These are phyloP conservation scores for Maudiozyma turicensis DNA, from an alignment of 805 yeast genomes.

Conservation along the genomic window DNA sequence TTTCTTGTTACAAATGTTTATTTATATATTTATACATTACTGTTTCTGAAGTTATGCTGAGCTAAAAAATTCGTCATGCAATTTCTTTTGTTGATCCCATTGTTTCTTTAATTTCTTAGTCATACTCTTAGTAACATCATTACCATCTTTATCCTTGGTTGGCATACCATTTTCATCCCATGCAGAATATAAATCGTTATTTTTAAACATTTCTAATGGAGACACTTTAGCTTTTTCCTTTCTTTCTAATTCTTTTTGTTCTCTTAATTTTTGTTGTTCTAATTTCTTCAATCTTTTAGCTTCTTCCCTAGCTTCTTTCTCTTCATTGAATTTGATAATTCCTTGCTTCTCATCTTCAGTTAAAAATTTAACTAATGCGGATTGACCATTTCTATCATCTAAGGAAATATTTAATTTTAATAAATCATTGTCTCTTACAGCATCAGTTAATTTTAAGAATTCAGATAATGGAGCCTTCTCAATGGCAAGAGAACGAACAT, in stretches of 20 bases:
- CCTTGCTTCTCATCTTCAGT: conserved; percentile 60
- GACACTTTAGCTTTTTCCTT: conserved; percentile 55
- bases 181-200: conserved; percentile 44
- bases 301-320: conserved; percentile 40
- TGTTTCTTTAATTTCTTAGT: conserved; percentile 73
- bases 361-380: conserved; percentile 79
- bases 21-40: background rate
- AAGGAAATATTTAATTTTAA: conserved; percentile 70
- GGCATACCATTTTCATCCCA: conserved; percentile 90
- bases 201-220: conserved; percentile 68
- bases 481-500: conserved; percentile 67
- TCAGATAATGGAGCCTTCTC: conserved; percentile 39
- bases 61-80: conserved; percentile 54
- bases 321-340: conserved; percentile 44
- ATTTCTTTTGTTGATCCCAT: conserved; percentile 71
- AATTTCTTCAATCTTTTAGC: conserved; percentile 35
- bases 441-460: conserved; percentile 64
- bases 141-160: conserved; percentile 62
- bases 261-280: conserved; percentile 45
- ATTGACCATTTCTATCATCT: conserved; percentile 76
- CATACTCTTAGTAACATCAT: conserved; percentile 76
- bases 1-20: background rate
- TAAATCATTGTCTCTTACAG: conserved; percentile 61
- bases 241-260: conserved; percentile 54
- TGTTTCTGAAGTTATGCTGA: background rate